phyloP scores from a whole-genome alignment of 1,284 basidiomycete species.

The Microbotryomycetes sp. region DNA sequence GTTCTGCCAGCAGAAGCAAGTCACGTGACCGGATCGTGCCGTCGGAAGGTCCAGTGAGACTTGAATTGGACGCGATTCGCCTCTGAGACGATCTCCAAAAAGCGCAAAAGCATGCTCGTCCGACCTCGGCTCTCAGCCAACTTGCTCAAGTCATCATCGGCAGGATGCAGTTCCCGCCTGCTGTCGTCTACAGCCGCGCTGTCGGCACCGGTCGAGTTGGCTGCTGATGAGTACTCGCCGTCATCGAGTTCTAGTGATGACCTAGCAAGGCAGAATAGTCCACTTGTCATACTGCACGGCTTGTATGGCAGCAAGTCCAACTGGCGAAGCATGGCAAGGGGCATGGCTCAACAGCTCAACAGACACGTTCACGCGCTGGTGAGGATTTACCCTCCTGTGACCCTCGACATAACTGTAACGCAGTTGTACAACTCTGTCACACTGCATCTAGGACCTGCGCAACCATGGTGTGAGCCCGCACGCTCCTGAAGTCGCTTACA shows the following conservation, averaged over 20 bases:
- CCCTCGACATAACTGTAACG: not conserved
- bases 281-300: constrained; percentile 35
- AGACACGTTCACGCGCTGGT: constrained; percentile 67
- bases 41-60: no score
- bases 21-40: no score
- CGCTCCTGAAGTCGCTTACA: constrained; percentile 59
- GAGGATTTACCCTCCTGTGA: constrained; percentile 24
- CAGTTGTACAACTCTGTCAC: not conserved
- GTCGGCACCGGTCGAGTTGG: constrained; percentile 9
- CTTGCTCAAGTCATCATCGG: no score
- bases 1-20: no score
- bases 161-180: no score
- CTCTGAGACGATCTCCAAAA: no score
- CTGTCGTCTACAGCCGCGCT: not conserved
- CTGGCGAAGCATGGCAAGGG: constrained; percentile 63
- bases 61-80: no score
- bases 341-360: constrained; percentile 52
- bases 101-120: no score
- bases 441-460: constrained; percentile 58
- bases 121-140: no score
- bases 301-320: constrained; percentile 64
- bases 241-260: not conserved
- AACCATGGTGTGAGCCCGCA: constrained; percentile 78
- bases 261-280: constrained; percentile 4
- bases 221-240: constrained; percentile 13